Base-by-base conservation (phyloP, 306 rosid genomes). In the Sindora glabra region DNA sequence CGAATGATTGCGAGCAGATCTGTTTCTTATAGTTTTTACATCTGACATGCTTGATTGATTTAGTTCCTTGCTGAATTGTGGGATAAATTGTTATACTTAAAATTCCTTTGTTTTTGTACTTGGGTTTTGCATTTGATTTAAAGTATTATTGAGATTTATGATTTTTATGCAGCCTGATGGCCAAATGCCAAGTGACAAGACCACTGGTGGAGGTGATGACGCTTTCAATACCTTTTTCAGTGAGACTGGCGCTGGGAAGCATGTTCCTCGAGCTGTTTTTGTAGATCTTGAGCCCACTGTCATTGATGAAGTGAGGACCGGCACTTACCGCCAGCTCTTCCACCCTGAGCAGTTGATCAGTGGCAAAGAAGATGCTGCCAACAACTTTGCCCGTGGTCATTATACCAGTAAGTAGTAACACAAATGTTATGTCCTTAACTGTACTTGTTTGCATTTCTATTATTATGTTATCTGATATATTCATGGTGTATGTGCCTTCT, bases 361-460 rank as follows among this genome's bases (percentile, higher is more conserved):
- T 3, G 85, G 85, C 69, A 80, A 80, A 55, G 85, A 80, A 54
- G 85, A 80, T 70, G 85, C 85, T 41, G 85, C 85, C 52, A 80
- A 80, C 72, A 80, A 80, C 72, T 80, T 80, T 50, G 85, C 85
- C 59, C 79, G 85, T 17, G 85, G 85, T 16, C 85, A 76, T 32
- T 80, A 76, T 18, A 76, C 85, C 74, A 76, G 79, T 74, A 68
- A 32, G 10, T 6, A 3, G 11, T 45, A 3, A 34, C 10, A 9
- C 39, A 8, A 33, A 18, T 7, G 39, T 34, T 34, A 10, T 34
- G 7, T 3, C 7, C 14, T 8, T 27, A 3, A 27, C 3, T 27
- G 6, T 0, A 24, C 27, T 3, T 23, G 22, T 30, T 4, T 3
- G 2, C 21, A 5, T 4, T 8, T 51, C 3, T 55, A 3, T 18